A percentile compares a stretch with the other conserved stretches of the same genome.
Evolutionary conservation across 192 early-diverging fungal genomes (phyloP).

Genomic region (Chytriomyces sp.): DNA sequence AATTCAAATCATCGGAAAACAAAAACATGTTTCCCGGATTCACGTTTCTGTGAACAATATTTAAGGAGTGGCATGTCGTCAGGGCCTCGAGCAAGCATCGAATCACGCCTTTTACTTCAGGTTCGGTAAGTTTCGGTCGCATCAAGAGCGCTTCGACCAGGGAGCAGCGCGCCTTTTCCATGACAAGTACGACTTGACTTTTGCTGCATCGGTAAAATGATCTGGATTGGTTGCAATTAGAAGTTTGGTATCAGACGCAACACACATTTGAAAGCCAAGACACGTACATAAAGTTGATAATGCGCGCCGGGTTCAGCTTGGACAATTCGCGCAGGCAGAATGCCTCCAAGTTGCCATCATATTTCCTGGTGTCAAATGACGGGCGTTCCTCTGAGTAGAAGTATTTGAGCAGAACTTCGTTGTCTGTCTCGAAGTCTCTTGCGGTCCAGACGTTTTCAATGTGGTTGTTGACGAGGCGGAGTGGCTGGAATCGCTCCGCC

Average conservation of each 20-base stretch:
- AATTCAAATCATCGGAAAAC: slow-evolving; percentile 14
- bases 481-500: slow-evolving; percentile 19
- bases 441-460: too few species aligned
- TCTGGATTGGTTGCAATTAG: neutral
- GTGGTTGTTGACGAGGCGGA: neutral
- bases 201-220: neutral
- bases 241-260: too few species aligned
- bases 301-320: neutral
- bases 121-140: neutral
- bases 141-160: neutral
- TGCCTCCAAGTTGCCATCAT: too few species aligned
- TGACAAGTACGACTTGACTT: neutral
- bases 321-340: neutral
- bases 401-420: too few species aligned
- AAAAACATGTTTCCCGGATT: slow-evolving; percentile 3
- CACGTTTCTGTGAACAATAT: slow-evolving; percentile 6
- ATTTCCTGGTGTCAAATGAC: too few species aligned
- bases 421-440: too few species aligned
- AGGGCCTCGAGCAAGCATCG: slow-evolving; percentile 5
- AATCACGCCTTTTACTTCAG: slow-evolving; percentile 1
- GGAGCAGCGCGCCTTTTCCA: neutral
- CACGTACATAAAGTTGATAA: neutral
- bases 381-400: neutral
- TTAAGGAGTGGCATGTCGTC: neutral
- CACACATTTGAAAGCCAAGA: neutral